phyloP scores from a whole-genome alignment of 257 asterid species.

The Penstemon barbatus region DNA sequence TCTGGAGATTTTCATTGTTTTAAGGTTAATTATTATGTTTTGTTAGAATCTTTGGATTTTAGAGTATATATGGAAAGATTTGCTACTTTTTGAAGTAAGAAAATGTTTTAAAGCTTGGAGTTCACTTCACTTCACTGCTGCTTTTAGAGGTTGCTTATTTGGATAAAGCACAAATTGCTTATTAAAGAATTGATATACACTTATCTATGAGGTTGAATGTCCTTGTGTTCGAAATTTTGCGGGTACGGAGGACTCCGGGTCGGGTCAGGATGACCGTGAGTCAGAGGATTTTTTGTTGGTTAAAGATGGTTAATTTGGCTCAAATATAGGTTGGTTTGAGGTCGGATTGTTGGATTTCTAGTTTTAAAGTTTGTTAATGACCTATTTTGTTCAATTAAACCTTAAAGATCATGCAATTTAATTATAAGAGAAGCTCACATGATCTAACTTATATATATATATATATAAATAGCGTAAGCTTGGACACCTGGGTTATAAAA shows the following conservation, averaged over 20 bases:
- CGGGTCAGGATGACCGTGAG: constrained; percentile 1
- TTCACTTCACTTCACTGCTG: constrained; percentile 64
- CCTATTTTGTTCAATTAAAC: too few species aligned
- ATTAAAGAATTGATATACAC: constrained; percentile 38
- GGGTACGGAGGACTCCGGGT: too few species aligned
- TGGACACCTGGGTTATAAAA: too few species aligned
- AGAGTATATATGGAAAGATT: constrained; percentile 26
- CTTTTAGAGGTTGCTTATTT: constrained; percentile 45
- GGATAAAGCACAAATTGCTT: constrained; percentile 39
- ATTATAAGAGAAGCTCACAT: too few species aligned
- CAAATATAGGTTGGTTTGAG: too few species aligned
- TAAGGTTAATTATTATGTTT: background rate
- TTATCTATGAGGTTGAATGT: constrained; percentile 43
- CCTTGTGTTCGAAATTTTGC: constrained; percentile 25
- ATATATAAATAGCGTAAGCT: too few species aligned
- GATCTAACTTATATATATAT: too few species aligned
- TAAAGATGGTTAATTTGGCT: too few species aligned
- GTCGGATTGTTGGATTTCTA: too few species aligned
- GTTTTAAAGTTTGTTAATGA: too few species aligned
- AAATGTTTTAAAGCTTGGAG: constrained; percentile 51
- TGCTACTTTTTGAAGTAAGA: constrained; percentile 41
- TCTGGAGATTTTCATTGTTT: constrained; percentile 23
- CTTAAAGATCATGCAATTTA: too few species aligned
- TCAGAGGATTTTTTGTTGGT: too few species aligned
- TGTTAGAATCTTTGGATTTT: background rate